A percentile compares a stretch with the other conserved stretches of the same genome.
Conservation (phyloP, 345 rosid genomes). For the Aegle marmelos region DNA sequence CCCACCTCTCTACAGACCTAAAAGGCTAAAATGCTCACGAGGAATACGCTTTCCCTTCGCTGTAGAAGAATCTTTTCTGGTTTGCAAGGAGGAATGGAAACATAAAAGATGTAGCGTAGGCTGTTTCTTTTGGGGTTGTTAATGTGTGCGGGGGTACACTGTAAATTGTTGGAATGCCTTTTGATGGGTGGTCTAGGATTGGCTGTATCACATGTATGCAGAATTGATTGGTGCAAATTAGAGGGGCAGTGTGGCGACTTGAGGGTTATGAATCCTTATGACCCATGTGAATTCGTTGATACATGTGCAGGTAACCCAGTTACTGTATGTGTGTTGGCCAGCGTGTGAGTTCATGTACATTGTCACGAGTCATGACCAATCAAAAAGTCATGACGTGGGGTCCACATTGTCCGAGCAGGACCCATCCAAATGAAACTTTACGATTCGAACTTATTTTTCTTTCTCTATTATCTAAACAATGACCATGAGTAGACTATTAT, state of each 20-base stretch:
- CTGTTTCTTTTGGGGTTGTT: constrained; percentile 6
- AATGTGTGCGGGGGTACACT: constrained; percentile 22
- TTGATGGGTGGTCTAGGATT: not conserved
- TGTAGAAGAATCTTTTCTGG: constrained; percentile 32
- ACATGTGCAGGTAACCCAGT: not conserved
- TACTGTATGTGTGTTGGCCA: not conserved
- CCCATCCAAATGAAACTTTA: constrained; percentile 13
- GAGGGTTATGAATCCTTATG: not conserved
- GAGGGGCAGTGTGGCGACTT: not conserved
- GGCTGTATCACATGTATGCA: not conserved
- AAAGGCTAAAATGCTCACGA: constrained; percentile 41
- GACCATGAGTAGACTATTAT: too few relatives aligned
- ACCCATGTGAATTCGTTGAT: not conserved
- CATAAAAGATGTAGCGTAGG: not conserved
- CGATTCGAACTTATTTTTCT: too few relatives aligned
- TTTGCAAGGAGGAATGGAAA: constrained; percentile 1
- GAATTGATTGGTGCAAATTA: not conserved
- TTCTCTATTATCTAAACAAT: too few relatives aligned
- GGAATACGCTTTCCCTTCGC: constrained; percentile 49
- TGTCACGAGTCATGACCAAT: constrained; percentile 18
- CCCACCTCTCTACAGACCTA: not conserved
- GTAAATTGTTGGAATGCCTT: not conserved
- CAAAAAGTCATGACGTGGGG: constrained; percentile 20
- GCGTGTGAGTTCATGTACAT: constrained; percentile 27
- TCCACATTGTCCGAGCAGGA: constrained; percentile 28